Evolutionary conservation across 257 asterid species (phyloP).

Genomic region (Avicennia marina): DNA sequence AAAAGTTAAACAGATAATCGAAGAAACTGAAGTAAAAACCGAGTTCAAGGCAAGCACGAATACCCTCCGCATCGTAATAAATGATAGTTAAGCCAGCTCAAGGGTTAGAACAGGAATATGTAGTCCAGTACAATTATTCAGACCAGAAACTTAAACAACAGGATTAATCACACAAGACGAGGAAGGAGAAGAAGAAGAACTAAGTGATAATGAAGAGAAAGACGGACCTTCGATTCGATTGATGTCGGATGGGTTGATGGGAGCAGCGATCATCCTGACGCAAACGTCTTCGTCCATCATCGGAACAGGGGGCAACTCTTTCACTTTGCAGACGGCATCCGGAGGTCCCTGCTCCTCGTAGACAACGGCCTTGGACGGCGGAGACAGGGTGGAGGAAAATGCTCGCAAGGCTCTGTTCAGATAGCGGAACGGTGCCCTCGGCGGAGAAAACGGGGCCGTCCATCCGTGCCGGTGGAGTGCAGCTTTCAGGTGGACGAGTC

Average conservation of each 20-base stretch:
- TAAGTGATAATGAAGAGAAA: too few relatives aligned
- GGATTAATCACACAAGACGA: not conserved
- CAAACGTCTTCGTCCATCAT: constrained; percentile 77
- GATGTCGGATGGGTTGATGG: constrained; percentile 94
- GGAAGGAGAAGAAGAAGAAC: not conserved
- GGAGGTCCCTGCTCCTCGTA: constrained; percentile 92
- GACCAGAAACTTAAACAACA: constrained; percentile 1
- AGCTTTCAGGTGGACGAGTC: constrained; percentile 28
- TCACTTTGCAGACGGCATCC: constrained; percentile 65
- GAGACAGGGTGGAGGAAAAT: constrained; percentile 59
- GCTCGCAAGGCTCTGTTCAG: constrained; percentile 30
- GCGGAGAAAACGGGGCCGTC: constrained; percentile 10
- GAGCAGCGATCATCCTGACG: constrained; percentile 94
- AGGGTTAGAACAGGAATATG: not conserved
- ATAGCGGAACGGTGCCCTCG: constrained; percentile 17
- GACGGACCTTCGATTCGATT: constrained; percentile 79
- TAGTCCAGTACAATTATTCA: not conserved
- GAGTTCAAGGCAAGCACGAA: constrained; percentile 5
- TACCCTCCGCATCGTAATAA: not conserved
- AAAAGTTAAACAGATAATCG: not conserved
- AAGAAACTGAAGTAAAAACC: too few relatives aligned
- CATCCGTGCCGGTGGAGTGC: constrained; percentile 26
- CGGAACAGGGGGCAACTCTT: constrained; percentile 66
- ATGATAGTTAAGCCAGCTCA: not conserved
- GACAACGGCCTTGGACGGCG: constrained; percentile 84